Evolutionary conservation across 1,284 basidiomycete genomes (phyloP), one percentile per base, ranked within the genome.

Genomic region (Ustilago crameri): DNA sequence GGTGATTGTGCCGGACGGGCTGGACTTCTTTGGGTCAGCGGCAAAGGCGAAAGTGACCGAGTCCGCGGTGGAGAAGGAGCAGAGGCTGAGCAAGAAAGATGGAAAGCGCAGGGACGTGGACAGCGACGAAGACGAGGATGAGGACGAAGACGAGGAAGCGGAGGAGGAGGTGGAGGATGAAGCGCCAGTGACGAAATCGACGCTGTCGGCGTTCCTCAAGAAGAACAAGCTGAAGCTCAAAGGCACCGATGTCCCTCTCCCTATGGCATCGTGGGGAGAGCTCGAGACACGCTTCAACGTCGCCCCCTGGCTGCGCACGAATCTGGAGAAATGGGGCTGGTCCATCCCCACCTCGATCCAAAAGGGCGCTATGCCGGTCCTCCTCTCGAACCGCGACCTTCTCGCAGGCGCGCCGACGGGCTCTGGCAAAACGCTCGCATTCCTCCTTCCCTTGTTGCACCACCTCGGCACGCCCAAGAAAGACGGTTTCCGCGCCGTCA

Each of bases 1-100:
- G 20, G 65, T 75, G 23, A 49, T 60, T 20, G 60, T 81, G 1
- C 80, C 80, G 9, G 63, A 72, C 18, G 55, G 64, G 15, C 63
- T 82, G 26, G 80, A 70, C 69, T 57, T 75, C 72, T 66, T 82
- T 43, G 77, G 74, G 0, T 72, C 65, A 3, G 75, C 64, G 9
- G 66, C 23, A 60, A 49, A 78, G 83, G 77, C 38, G 90, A 91
- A 75, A 82, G 58, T 40, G 12, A 49, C 67, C 76, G 84, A 37
- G 84, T 84, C 65, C 51, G 60, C 64, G 9, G 49, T 59, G 0
- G 67, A 55, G 42, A 49, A 42, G 60, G 63, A 41, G 23, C 45
- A 58, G 59, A 32, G 35, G 46, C 22, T 27, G 7, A 52, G 51
- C 23, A 62, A 20, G 35, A 58, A 54, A 23, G 43, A 63, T 15